Evolutionary conservation across 768 basidiomycete species (phyloP).

Genomic region (Lentinus tigrinus): DNA sequence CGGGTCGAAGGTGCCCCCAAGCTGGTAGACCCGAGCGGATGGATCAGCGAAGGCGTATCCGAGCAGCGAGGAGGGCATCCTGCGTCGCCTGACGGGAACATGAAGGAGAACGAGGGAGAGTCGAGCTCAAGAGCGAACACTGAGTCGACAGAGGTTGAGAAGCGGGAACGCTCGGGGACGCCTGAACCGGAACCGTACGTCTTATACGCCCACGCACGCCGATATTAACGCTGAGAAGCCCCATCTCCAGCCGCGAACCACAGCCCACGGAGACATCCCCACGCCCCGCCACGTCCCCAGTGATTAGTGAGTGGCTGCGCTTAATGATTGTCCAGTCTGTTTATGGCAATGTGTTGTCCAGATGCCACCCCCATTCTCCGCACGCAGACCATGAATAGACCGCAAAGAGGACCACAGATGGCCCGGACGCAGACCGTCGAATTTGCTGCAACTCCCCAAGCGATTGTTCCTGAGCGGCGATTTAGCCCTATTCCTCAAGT

Average conservation of each 20-base stretch:
- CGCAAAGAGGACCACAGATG: constrained; percentile 19
- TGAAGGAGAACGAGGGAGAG: constrained; percentile 20
- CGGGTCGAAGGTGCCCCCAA: constrained; percentile 68
- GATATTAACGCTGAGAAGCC: constrained; percentile 18
- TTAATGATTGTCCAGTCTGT: not conserved
- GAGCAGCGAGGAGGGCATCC: constrained; percentile 24
- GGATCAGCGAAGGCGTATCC: constrained; percentile 50
- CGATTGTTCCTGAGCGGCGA: constrained; percentile 21
- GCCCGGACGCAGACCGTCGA: constrained; percentile 50
- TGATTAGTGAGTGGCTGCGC: constrained; percentile 7
- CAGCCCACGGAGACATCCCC: constrained; percentile 5
- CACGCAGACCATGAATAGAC: constrained; percentile 9
- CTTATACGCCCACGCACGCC: not conserved
- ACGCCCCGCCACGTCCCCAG: constrained; percentile 1
- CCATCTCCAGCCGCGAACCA: constrained; percentile 8
- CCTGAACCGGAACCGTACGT: constrained; percentile 6
- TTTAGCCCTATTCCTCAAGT: constrained; percentile 16
- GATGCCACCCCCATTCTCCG: constrained; percentile 10
- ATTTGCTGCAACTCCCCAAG: constrained; percentile 42
- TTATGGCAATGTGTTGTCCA: not conserved
- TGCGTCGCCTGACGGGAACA: constrained; percentile 7
- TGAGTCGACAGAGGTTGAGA: constrained; percentile 4
- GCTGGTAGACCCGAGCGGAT: constrained; percentile 72
- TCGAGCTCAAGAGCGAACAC: constrained; percentile 5
- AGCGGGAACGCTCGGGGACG: not conserved